phyloP scores from a whole-genome alignment of 352 stramenopile genomes.

The Poterioochromonas sp. region DNA sequence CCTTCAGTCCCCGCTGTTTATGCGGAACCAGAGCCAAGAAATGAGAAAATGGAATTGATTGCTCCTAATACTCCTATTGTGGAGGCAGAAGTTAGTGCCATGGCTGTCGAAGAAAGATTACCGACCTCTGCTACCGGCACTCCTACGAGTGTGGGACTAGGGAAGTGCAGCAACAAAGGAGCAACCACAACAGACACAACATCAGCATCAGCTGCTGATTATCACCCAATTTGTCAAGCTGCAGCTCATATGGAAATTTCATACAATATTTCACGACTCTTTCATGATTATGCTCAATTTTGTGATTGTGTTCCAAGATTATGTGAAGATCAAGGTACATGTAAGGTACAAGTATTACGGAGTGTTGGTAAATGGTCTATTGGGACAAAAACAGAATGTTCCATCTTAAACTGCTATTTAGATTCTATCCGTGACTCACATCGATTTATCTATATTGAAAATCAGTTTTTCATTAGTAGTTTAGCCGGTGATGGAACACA shows the following conservation, averaged over 20 bases:
- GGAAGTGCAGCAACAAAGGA: not conserved
- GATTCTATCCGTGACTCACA: not conserved
- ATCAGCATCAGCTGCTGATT: not conserved
- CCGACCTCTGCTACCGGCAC: not conserved
- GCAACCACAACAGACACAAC: not conserved
- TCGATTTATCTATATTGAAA: constrained; percentile 29
- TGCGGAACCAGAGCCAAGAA: no score
- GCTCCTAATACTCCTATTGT: no score
- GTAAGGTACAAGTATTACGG: not conserved
- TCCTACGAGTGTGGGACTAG: not conserved
- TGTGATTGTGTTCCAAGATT: not conserved
- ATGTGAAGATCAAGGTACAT: not conserved
- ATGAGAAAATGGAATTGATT: no score
- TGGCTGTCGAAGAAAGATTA: no score
- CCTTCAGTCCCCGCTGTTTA: no score
- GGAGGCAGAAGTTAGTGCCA: no score
- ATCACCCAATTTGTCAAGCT: not conserved
- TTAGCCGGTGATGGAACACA: not conserved
- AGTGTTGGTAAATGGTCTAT: constrained; percentile 24
- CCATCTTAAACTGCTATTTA: constrained; percentile 5
- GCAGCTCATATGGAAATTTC: not conserved
- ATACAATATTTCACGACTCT: not conserved
- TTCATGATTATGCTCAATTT: not conserved
- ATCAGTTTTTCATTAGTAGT: constrained; percentile 20
- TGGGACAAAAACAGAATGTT: constrained; percentile 8